Conservation (phyloP, 257 asterid species). For the Petrea volubilis region DNA sequence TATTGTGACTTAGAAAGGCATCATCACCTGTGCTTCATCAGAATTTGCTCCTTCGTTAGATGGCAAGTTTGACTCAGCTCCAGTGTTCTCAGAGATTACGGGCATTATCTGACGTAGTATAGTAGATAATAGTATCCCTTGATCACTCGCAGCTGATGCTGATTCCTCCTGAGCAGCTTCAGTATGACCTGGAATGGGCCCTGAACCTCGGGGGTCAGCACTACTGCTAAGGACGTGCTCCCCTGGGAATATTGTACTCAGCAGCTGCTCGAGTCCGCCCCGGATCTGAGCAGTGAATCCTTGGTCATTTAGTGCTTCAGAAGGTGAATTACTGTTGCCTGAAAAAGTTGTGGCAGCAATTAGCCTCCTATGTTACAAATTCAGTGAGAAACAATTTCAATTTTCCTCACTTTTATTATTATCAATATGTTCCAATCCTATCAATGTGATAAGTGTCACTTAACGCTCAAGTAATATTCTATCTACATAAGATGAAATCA, state of each 20-base stretch:
- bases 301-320: conserved; percentile 44
- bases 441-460: too few species aligned
- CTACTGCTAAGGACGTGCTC: conserved; percentile 37
- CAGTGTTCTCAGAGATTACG: conserved; percentile 48
- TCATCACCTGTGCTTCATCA: conserved; percentile 42
- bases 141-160: conserved; percentile 45
- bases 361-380: conserved; percentile 5
- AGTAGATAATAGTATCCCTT: conserved; percentile 65
- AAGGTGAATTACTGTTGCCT: conserved; percentile 40
- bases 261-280: conserved; percentile 60
- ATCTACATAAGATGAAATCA: not conserved
- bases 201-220: conserved; percentile 27
- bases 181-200: conserved; percentile 26
- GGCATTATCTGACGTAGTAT: conserved; percentile 80
- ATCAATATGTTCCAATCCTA: too few species aligned
- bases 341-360: conserved; percentile 16
- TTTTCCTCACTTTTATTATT: too few species aligned
- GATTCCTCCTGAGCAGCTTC: conserved; percentile 46
- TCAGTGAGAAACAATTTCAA: not conserved
- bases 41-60: conserved; percentile 38
- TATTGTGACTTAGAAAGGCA: conserved; percentile 5
- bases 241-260: conserved; percentile 53
- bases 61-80: conserved; percentile 23
- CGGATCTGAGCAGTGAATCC: conserved; percentile 46
- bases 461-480: too few species aligned